Conservation (phyloP, 305 asterid genomes). For the Rubia tinctorum region DNA sequence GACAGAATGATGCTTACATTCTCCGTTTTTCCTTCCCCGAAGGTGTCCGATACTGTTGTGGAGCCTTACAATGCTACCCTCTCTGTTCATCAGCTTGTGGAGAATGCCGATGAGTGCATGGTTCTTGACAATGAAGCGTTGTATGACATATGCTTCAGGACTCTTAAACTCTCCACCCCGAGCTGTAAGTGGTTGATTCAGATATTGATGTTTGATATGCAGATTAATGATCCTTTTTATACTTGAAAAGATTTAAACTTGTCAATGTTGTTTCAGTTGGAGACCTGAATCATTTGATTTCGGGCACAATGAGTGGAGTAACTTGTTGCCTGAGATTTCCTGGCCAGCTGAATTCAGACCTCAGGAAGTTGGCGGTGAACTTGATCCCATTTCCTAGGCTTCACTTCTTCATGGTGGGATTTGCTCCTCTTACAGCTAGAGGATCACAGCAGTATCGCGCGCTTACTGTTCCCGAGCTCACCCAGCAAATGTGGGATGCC, state of each 20-base stretch:
- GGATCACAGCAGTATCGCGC: constrained; percentile 58
- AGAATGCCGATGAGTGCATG: constrained; percentile 65
- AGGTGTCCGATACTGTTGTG: constrained; percentile 55
- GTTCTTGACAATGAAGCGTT: too few species aligned
- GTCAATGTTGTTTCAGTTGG: constrained; percentile 31
- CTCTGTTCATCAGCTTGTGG: constrained; percentile 58
- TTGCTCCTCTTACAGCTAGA: constrained; percentile 46
- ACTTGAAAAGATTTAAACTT: too few species aligned
- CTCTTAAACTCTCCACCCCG: constrained; percentile 17
- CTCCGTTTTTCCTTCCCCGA: constrained; percentile 20
- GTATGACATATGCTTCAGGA: too few species aligned
- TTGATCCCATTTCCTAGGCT: constrained; percentile 57
- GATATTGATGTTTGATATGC: too few species aligned
- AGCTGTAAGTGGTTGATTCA: too few species aligned
- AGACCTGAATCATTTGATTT: constrained; percentile 58
- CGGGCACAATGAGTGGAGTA: constrained; percentile 60
- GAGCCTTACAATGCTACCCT: constrained; percentile 62
- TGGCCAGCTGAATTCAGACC: constrained; percentile 52
- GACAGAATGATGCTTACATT: constrained; percentile 60
- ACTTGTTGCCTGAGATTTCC: constrained; percentile 60
- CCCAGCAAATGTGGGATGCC: constrained; percentile 58
- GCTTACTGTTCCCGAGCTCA: constrained; percentile 47
- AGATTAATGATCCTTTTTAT: too few species aligned
- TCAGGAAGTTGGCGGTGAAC: constrained; percentile 49
- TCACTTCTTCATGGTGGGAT: constrained; percentile 60